phyloP scores from a whole-genome alignment of 2,329 filamentous ascomycete genomes.

The Elsinoe fawcettii region DNA sequence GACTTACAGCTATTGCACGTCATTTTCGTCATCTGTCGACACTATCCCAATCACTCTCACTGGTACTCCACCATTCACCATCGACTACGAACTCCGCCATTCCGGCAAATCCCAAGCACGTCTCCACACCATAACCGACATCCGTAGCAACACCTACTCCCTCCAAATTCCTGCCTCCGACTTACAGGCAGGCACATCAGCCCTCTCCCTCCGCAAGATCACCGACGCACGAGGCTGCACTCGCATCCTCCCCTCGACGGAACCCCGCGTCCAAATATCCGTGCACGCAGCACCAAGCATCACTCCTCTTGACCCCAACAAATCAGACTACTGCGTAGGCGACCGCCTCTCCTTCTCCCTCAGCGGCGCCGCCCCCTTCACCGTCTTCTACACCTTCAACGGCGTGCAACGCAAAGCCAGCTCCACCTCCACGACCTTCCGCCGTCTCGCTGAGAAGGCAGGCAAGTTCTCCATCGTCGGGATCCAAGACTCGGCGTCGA shows the following conservation, averaged over 20 bases:
- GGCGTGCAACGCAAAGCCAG: conserved; percentile 70
- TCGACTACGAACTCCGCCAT: conserved; percentile 91
- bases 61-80: conserved; percentile 76
- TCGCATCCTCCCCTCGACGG: conserved; percentile 56
- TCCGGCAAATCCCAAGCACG: conserved; percentile 73
- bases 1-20: conserved; percentile 90
- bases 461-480: conserved; percentile 83
- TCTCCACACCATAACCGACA: conserved; percentile 70
- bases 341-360: conserved; percentile 90
- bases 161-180: conserved; percentile 78
- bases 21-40: conserved; percentile 69
- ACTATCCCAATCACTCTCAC: conserved; percentile 78
- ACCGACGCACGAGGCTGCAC: conserved; percentile 82
- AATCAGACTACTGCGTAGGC: conserved; percentile 86
- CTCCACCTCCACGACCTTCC: conserved; percentile 73
- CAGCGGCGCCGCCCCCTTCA: conserved; percentile 84
- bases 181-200: conserved; percentile 80
- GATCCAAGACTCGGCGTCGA: conserved; percentile 77
- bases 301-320: conserved; percentile 67
- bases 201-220: conserved; percentile 81
- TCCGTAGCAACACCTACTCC: conserved; percentile 64
- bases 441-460: conserved; percentile 83
- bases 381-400: conserved; percentile 85
- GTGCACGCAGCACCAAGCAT: conserved; percentile 91
- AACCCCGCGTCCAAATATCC: conserved; percentile 76